phyloP scores from a whole-genome alignment of 2,329 filamentous ascomycete genomes.

The Penicillium sp. region DNA sequence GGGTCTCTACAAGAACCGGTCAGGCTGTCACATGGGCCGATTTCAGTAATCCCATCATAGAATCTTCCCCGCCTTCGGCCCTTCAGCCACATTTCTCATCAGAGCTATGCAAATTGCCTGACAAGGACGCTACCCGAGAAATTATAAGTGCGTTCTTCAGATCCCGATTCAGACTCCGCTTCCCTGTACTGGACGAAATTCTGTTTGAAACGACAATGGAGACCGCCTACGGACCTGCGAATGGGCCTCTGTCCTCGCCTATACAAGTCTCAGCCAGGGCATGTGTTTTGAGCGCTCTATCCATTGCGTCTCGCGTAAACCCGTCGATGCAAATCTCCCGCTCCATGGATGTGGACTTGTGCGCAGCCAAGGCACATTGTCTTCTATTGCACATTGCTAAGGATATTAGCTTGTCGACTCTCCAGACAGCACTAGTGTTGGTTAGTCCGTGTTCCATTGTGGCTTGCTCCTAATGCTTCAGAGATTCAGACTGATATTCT shows the following conservation, averaged over 20 bases:
- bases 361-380: slow-evolving; percentile 5
- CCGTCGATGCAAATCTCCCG: background rate
- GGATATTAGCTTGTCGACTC: slow-evolving; percentile 8
- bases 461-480: background rate
- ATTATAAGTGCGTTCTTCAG: slow-evolving; percentile 4
- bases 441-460: slow-evolving; percentile 6
- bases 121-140: slow-evolving; percentile 2
- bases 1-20: slow-evolving; percentile 16
- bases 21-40: slow-evolving; percentile 9
- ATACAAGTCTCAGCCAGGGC: slow-evolving; percentile 8
- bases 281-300: slow-evolving; percentile 12
- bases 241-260: background rate
- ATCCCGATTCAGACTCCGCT: slow-evolving; percentile 6
- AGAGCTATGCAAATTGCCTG: slow-evolving; percentile 7
- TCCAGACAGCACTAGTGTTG: slow-evolving; percentile 13
- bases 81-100: background rate
- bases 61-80: background rate
- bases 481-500: background rate
- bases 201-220: slow-evolving; percentile 9
- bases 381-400: slow-evolving; percentile 3
- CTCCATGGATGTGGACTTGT: slow-evolving; percentile 5
- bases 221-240: slow-evolving; percentile 6
- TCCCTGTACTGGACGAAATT: slow-evolving; percentile 11
- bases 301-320: slow-evolving; percentile 5
- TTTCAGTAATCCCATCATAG: slow-evolving; percentile 7